Percentiles rank a stretch among this genome's conserved stretches.
Evolutionary conservation across 139 green algal genomes (phyloP).

Genomic region (Volvox reticuliferus): DNA sequence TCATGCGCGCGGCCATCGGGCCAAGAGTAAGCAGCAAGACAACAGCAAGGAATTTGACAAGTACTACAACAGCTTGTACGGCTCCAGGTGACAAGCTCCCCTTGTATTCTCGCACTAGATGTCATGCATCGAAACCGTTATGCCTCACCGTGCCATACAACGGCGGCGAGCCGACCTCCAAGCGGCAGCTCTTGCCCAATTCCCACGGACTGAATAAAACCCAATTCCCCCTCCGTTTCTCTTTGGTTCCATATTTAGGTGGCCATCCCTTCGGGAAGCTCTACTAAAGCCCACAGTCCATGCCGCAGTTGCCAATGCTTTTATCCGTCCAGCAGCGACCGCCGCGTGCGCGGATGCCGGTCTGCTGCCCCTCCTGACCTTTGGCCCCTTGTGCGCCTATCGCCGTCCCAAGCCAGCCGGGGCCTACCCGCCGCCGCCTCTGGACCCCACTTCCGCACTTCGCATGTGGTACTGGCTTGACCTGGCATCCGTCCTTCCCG

Average conservation of each 20-base stretch:
- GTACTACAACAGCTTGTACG: conserved; percentile 36
- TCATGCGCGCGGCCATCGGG: conserved; percentile 17
- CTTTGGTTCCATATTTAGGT: background rate
- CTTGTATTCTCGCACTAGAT: background rate
- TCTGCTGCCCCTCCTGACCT: background rate
- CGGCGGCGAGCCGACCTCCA: too few relatives aligned
- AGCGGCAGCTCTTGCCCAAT: too few relatives aligned
- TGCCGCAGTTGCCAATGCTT: conserved; percentile 48
- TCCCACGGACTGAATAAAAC: too few relatives aligned
- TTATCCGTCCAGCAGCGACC: background rate
- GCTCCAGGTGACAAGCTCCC: background rate
- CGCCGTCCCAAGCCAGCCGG: background rate
- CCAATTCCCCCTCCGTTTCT: too few relatives aligned
- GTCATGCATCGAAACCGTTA: too few relatives aligned
- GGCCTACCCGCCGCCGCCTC: conserved; percentile 28
- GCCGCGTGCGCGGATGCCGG: background rate
- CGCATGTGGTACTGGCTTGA: conserved; percentile 77
- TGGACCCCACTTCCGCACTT: conserved; percentile 8
- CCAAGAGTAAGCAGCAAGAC: conserved; percentile 19
- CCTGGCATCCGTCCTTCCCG: conserved; percentile 68
- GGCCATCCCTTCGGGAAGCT: conserved; percentile 37
- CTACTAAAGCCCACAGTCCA: conserved; percentile 49
- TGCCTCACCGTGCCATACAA: too few relatives aligned
- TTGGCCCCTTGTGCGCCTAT: background rate
- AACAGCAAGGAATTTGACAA: conserved; percentile 50